Base-by-base conservation (phyloP, 2,329 filamentous ascomycete species). In the Malbranchea cinnamomea region DNA sequence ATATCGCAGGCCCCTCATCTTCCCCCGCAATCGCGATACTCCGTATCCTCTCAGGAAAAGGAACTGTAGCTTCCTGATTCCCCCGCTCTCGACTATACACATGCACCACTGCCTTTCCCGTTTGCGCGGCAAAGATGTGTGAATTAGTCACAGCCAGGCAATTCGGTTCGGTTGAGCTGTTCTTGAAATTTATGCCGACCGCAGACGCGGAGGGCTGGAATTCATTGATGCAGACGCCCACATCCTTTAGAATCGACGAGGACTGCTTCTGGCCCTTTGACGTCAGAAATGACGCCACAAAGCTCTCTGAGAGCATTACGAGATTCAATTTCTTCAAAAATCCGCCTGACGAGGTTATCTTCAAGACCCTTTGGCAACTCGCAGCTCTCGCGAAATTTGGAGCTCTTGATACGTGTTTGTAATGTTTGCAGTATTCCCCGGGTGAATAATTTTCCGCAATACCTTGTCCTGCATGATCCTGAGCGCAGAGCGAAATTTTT, bases 71-170 rank as follows among this genome's bases (percentile, higher is more conserved):
- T 57, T 95, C 87, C 49, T 94, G 84, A 44, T 80, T 89, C 16
- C 80, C 80, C 39, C 80, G 79, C 35, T 74, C 67, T 32, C 84
- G 70, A 34, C 71, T 85, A 57, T 95, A 98, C 32, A 98, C 83
- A 56, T 95, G 82, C 2, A 98, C 69, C 23, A 92, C 80, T 0
- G 84, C 82, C 55, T 93, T 95, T 40, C 85, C 84, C 28, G 78
- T 68, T 53, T 98, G 89, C 3, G 83, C 87, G 3, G 85, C 78
- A 51, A 93, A 98, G 26, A 95, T 67, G 51, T 98, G 89, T 12
- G 76, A 76, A 25, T 71, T 64, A 54, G 69, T 91, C 43, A 85
- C 67, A 17, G 83, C 85, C 32, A 98, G 61, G 43, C 81, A 78
- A 53, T 87, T 81, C 34, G 68, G 62, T 15, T 76, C 67, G n/a